These are phyloP conservation scores for Glomus cerebriforme DNA, from an alignment of 192 early-diverging fungal genomes.

Conservation along the genomic window DNA sequence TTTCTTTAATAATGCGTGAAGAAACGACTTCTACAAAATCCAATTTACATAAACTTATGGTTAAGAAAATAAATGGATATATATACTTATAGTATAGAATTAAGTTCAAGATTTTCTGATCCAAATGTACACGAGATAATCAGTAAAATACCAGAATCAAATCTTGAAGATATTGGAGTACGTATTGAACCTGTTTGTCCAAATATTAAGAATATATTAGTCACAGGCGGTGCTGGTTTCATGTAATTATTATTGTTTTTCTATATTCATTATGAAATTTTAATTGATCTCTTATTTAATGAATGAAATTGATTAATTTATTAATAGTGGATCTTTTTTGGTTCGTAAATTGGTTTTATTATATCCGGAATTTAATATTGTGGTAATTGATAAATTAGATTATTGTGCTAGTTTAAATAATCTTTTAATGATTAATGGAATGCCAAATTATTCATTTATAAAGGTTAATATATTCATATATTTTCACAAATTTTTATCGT, in stretches of 20 bases:
- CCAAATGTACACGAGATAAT: background rate
- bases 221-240: slow-evolving; percentile 85
- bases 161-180: slow-evolving; percentile 44
- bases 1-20: no score
- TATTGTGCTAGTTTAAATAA: slow-evolving; percentile 74
- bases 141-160: slow-evolving; percentile 36
- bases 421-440: slow-evolving; percentile 45
- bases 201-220: slow-evolving; percentile 61
- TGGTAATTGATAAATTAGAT: slow-evolving; percentile 75
- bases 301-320: background rate
- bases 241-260: slow-evolving; percentile 55
- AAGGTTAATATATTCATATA: no score
- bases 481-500: slow-evolving; percentile 11
- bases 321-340: slow-evolving; percentile 64
- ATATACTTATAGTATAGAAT: no score
- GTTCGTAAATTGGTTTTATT: slow-evolving; percentile 60
- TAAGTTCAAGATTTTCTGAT: no score
- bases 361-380: slow-evolving; percentile 70
- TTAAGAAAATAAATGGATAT: no score
- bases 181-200: slow-evolving; percentile 25
- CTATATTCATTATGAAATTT: background rate
- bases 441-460: slow-evolving; percentile 65
- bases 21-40: no score
- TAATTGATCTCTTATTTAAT: background rate
- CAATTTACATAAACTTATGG: no score